Conservation (phyloP, 108 stramenopile species). For the Schizochytrium sp. region DNA sequence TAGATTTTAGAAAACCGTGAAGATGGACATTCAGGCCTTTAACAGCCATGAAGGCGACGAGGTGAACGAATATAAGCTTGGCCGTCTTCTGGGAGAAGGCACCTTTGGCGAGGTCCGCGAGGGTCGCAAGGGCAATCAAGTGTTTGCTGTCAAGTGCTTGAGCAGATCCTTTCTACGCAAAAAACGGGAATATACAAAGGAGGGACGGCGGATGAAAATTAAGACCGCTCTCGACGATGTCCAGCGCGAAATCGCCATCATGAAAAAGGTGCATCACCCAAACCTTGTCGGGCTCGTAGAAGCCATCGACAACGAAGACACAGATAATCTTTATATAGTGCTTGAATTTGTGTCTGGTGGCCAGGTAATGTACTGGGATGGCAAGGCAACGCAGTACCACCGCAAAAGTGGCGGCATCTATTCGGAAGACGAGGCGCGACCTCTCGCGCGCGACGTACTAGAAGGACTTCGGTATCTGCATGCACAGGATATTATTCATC, state of each 20-base stretch:
- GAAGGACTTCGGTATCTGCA: conserved; percentile 62
- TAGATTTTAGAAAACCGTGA: not conserved
- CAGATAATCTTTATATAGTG: conserved; percentile 82
- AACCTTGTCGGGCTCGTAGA: conserved; percentile 81
- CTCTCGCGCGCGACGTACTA: conserved; percentile 22
- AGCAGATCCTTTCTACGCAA: conserved; percentile 37
- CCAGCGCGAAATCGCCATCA: conserved; percentile 84
- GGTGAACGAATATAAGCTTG: conserved; percentile 43
- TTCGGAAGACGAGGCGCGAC: conserved; percentile 15
- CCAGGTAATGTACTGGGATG: conserved; percentile 79
- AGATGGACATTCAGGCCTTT: conserved; percentile 10
- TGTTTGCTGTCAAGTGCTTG: conserved; percentile 47
- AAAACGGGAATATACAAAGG: conserved; percentile 52
- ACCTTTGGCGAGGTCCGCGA: conserved; percentile 54
- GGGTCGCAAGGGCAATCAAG: not conserved
- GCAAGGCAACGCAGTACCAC: conserved; percentile 78
- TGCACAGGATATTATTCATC: conserved; percentile 2
- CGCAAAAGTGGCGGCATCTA: conserved; percentile 58
- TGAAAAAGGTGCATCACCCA: conserved; percentile 80
- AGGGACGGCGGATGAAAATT: conserved; percentile 30
- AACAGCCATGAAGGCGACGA: not conserved
- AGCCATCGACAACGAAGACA: conserved; percentile 78
- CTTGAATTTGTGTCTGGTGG: conserved; percentile 87
- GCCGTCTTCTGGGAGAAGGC: conserved; percentile 27
- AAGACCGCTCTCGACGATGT: conserved; percentile 66